Conservation (phyloP, 2,329 filamentous ascomycete species). For the Didymellaceae sp. region DNA sequence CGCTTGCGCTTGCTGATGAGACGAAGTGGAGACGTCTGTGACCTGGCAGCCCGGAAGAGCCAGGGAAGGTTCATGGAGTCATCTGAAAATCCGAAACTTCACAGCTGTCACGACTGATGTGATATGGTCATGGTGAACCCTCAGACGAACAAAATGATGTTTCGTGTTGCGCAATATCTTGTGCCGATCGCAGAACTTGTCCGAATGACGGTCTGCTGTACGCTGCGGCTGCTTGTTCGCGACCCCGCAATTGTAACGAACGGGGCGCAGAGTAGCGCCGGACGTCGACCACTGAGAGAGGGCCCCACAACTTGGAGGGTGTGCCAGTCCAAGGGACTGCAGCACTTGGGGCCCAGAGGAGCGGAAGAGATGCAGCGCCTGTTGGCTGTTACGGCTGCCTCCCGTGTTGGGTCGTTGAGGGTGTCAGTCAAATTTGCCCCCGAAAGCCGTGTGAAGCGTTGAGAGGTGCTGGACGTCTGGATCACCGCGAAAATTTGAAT, state of each 20-base stretch:
- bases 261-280: constrained; percentile 14
- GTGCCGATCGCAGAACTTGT: constrained; percentile 17
- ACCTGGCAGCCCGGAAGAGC: constrained; percentile 13
- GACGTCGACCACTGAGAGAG: constrained; percentile 22
- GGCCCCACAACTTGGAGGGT: constrained; percentile 12
- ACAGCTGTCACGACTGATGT: constrained; percentile 6
- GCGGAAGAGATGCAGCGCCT: constrained; percentile 23
- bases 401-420: constrained; percentile 22
- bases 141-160: constrained; percentile 5
- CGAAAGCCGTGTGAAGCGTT: constrained; percentile 17
- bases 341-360: constrained; percentile 21
- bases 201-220: constrained; percentile 23
- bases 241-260: neutral
- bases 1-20: constrained; percentile 10
- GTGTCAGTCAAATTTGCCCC: constrained; percentile 18
- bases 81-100: constrained; percentile 13
- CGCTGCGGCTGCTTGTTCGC: constrained; percentile 20
- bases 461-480: constrained; percentile 21
- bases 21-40: constrained; percentile 13
- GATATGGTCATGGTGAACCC: constrained; percentile 10
- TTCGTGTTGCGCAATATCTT: constrained; percentile 29
- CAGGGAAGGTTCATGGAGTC: constrained; percentile 7
- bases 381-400: constrained; percentile 24
- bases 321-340: constrained; percentile 22
- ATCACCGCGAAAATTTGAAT: constrained; percentile 34